Base-by-base conservation (phyloP, 495 filamentous ascomycete genomes). In the Cudoniella acicularis region DNA sequence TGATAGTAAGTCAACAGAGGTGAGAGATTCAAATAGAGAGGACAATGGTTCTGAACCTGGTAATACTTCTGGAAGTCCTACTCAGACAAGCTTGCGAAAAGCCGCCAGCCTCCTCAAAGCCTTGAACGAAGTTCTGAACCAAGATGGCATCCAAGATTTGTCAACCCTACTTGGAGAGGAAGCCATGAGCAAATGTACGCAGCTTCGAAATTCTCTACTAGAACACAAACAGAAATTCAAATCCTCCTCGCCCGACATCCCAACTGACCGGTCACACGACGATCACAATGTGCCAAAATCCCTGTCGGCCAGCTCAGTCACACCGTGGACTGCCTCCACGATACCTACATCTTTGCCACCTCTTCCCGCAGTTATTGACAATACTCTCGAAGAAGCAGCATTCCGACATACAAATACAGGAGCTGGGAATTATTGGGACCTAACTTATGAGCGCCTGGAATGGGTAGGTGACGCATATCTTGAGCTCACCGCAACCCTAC, bases 391-490 rank as follows among this genome's bases (percentile, higher is more conserved):
- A 58, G 77, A 71, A 10, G 78, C 83, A 24, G 81, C 84, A n/a
- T 87, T 92, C 66, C 90, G 82, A 6, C 89, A 92, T 65, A 72
- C 76, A 0, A 84, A 80, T 8, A 70, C 75, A 54, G 69, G 66
- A 22, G 66, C 67, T 13, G 66, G 71, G 26, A 61, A 58, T 21
- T 55, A 61, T 43, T 50, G 54, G 9, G 73, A 75, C 26, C 72
- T 74, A 42, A 73, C 70, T 56, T 91, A 91, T 67, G 87, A 91
- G 60, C 75, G 83, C 10, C 78, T 91, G 24, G 89, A 92, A 70
- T 85, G 89, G 67, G 75, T 92, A 27, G 89, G 89, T 2, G 89
- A 92, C 67, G 83, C 85, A 2, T 91, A 90, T 59, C 72, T 91
- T 26, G 84, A 91, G 56, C 70, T 89, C 13, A 82, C 88, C 49